Conservation (phyloP, 345 rosid genomes). For the Euphorbia pulcherrima region DNA sequence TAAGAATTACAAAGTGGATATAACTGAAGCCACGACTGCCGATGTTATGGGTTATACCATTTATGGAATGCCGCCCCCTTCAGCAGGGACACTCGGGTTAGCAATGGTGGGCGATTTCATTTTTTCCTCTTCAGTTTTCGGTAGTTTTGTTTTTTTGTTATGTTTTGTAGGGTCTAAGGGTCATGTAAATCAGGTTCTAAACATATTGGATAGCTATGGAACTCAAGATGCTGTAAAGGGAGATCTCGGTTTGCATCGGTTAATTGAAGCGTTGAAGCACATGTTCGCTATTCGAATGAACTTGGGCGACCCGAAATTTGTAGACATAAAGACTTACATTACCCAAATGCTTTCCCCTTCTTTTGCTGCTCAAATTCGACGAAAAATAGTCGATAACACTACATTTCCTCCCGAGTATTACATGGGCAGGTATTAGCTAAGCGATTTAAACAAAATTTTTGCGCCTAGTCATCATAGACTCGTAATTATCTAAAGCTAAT, state of each 20-base stretch:
- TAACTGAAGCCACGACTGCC: conserved; percentile 52
- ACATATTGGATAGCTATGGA: conserved; percentile 66
- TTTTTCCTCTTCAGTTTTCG: neutral
- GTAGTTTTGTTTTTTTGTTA: neutral
- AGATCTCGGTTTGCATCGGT: conserved; percentile 57
- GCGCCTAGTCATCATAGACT: no score
- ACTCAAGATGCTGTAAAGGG: conserved; percentile 46
- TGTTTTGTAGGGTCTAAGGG: no score
- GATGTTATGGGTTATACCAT: conserved; percentile 61
- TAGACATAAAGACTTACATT: conserved; percentile 28
- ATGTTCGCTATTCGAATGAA: conserved; percentile 88
- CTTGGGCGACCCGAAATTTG: conserved; percentile 82
- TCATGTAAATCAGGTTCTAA: conserved; percentile 45
- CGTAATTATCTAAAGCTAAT: conserved; percentile 5
- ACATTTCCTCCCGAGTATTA: conserved; percentile 87
- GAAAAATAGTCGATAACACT: conserved; percentile 63
- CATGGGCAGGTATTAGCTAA: conserved; percentile 40
- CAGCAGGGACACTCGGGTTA: conserved; percentile 74
- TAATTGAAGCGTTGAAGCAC: conserved; percentile 88
- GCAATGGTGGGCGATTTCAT: conserved; percentile 49
- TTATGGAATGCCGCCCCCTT: conserved; percentile 88
- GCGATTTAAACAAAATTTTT: neutral
- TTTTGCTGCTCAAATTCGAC: conserved; percentile 47
- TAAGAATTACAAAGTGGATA: conserved; percentile 58
- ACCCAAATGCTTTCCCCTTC: conserved; percentile 69